A percentile compares a stretch with the other conserved stretches of the same genome.
phyloP scores from a whole-genome alignment of 208 protist genomes.

The Trypanosoma platydactyli region DNA sequence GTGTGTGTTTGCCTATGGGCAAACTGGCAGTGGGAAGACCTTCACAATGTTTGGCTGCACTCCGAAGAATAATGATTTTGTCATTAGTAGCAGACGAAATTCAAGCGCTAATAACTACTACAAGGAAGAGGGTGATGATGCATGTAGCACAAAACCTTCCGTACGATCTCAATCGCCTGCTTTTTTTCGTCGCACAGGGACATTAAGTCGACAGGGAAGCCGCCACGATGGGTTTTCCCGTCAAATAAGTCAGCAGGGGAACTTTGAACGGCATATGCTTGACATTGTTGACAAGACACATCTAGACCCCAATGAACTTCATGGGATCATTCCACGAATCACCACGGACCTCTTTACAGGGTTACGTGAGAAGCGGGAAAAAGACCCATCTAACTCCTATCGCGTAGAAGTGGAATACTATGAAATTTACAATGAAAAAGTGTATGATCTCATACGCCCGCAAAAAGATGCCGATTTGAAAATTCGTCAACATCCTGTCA shows the following conservation, averaged over 20 bases:
- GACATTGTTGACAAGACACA: constrained; percentile 11
- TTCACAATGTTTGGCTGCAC: constrained; percentile 65
- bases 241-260: constrained; percentile 5
- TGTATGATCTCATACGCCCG: constrained; percentile 79
- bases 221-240: constrained; percentile 11
- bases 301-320: constrained; percentile 17
- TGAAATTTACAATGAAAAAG: constrained; percentile 93
- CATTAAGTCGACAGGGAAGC: constrained; percentile 8
- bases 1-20: constrained; percentile 61
- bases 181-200: neutral
- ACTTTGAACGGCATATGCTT: neutral
- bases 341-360: constrained; percentile 58
- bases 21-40: constrained; percentile 67
- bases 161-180: neutral
- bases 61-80: constrained; percentile 6
- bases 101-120: neutral
- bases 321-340: constrained; percentile 84
- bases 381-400: constrained; percentile 69
- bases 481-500: constrained; percentile 63
- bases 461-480: constrained; percentile 54
- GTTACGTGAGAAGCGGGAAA: constrained; percentile 49
- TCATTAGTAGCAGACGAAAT: neutral
- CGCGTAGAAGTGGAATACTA: constrained; percentile 78
- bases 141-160: constrained; percentile 4
- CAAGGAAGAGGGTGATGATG: constrained; percentile 12